Evolutionary conservation across 179 eudicot genomes (phyloP).

Genomic region (Amaranthus tricolor): DNA sequence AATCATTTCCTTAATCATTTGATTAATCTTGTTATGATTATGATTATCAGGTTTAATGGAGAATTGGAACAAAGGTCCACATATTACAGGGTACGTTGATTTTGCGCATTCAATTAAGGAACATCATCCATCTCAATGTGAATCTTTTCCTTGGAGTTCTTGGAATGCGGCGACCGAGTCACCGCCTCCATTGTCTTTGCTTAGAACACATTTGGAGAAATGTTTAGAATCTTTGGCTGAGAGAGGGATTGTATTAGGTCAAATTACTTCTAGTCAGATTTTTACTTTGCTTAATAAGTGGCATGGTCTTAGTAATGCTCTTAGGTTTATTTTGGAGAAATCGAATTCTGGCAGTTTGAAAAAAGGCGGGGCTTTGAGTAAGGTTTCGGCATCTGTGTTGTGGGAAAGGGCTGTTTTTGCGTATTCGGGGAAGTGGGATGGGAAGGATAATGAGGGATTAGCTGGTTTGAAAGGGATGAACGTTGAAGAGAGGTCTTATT

Average conservation of each 20-base stretch:
- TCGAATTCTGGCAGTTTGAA: slow-evolving; percentile 23
- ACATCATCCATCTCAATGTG: slow-evolving; percentile 65
- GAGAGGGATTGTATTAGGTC: slow-evolving; percentile 59
- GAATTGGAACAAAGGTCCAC: slow-evolving; percentile 83
- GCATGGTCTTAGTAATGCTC: slow-evolving; percentile 57
- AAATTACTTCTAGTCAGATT: slow-evolving; percentile 72
- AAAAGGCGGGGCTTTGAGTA: slow-evolving; percentile 18
- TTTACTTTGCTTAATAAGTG: slow-evolving; percentile 75
- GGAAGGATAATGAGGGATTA: slow-evolving; percentile 40
- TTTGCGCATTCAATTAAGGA: slow-evolving; percentile 63
- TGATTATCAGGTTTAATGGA: slow-evolving; percentile 54
- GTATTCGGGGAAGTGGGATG: slow-evolving; percentile 41
- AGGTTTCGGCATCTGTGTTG: slow-evolving; percentile 43
- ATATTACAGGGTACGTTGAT: slow-evolving; percentile 76
- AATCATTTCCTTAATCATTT: not conserved
- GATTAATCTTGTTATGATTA: not conserved
- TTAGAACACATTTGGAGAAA: slow-evolving; percentile 53
- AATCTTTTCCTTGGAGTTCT: slow-evolving; percentile 71
- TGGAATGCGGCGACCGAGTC: slow-evolving; percentile 51
- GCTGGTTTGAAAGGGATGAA: slow-evolving; percentile 44
- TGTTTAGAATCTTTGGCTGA: slow-evolving; percentile 73
- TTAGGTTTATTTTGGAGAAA: slow-evolving; percentile 33
- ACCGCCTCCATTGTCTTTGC: slow-evolving; percentile 49
- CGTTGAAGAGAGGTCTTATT: slow-evolving; percentile 55
- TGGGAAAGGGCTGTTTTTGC: slow-evolving; percentile 74